Evolutionary conservation across 768 basidiomycete species (phyloP), one percentile per base, ranked within the genome.

Genomic region (Phallus indusiatus): DNA sequence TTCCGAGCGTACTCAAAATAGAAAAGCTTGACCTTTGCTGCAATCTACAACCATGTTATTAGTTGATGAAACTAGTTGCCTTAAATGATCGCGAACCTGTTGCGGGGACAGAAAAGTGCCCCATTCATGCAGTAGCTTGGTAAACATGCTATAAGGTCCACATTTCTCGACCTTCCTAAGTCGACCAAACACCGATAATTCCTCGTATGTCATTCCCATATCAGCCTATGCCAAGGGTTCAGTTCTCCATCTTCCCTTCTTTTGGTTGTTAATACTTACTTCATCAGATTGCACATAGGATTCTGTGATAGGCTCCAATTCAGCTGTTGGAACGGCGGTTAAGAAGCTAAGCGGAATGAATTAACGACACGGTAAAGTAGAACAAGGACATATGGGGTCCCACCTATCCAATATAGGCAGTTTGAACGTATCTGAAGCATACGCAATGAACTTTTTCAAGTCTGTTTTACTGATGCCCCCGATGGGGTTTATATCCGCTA

Each of bases 131-230:
- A 93, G 78, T 47, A 99, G 78, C 73, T 97, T 97, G 35, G 91
- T 94, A 69, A 95, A 99, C 76, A 88, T 97, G 76, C 90, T 90
- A 73, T 94, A 98, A 1, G 96, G 95, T 2, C 96, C 96, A 69
- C 92, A 94, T 74, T 98, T 98, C 66, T 96, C 94, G 46, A 95
- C 82, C 73, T 99, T 98, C 55, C 96, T 83, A 22, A 99, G 78
- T 28, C 94, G 79, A 22, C 95, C 96, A 65, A 94, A 95, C 18
- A 92, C 82, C 11, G 92, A 94, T 18, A 99, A 78, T 65, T 98
- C 96, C 64, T 97, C 89, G 67, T 97, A 98, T 0, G 95, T 96
- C 96, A 98, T 98, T 9, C 95, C 95, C 95, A 98, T 98, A 67
- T 98, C 95, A 17, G 82, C 92, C 91, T 92, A 63, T 6, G 17